A percentile compares a stretch with the other conserved stretches of the same genome.
Conservation (phyloP, 768 basidiomycete species). For the Cystofilobasidium capitatum region DNA sequence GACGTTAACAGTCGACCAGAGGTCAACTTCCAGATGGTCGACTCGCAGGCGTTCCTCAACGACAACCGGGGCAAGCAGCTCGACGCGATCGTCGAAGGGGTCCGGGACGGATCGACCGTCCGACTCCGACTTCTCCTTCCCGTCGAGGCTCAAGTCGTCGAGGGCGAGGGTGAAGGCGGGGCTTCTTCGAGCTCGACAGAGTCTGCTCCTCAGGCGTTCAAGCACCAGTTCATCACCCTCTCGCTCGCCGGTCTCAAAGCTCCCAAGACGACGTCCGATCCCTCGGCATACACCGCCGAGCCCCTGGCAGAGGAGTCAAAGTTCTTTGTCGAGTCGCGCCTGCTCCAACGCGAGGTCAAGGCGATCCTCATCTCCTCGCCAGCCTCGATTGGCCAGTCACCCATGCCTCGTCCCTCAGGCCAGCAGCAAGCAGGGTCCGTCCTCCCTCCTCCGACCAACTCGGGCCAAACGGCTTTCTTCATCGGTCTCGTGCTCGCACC, state of each 20-base stretch:
- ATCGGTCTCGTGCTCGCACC: conserved; percentile 87
- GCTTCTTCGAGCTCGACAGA: no score
- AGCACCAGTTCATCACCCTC: conserved; percentile 80
- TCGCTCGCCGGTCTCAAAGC: conserved; percentile 38
- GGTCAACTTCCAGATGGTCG: conserved; percentile 74
- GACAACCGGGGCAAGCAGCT: conserved; percentile 87
- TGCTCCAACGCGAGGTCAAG: conserved; percentile 67
- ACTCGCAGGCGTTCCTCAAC: conserved; percentile 76
- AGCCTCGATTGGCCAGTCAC: conserved; percentile 19
- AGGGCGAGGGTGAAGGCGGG: background rate
- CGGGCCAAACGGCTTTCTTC: conserved; percentile 68
- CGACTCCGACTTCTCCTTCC: conserved; percentile 81
- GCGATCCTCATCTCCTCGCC: conserved; percentile 73
- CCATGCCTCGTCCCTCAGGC: no score
- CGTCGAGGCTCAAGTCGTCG: conserved; percentile 48
- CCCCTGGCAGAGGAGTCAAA: conserved; percentile 86
- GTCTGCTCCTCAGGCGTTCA: no score
- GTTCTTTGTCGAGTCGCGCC: conserved; percentile 82
- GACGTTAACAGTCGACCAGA: conserved; percentile 39
- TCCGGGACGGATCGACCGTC: conserved; percentile 82
- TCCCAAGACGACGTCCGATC: conserved; percentile 37
- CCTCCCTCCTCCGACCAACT: conserved; percentile 44
- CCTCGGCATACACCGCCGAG: conserved; percentile 48
- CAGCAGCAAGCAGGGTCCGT: conserved; percentile 30
- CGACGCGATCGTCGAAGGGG: conserved; percentile 87